Evolutionary conservation across 352 stramenopile species (phyloP).

Genomic region (Globisporangium uncinulatum): DNA sequence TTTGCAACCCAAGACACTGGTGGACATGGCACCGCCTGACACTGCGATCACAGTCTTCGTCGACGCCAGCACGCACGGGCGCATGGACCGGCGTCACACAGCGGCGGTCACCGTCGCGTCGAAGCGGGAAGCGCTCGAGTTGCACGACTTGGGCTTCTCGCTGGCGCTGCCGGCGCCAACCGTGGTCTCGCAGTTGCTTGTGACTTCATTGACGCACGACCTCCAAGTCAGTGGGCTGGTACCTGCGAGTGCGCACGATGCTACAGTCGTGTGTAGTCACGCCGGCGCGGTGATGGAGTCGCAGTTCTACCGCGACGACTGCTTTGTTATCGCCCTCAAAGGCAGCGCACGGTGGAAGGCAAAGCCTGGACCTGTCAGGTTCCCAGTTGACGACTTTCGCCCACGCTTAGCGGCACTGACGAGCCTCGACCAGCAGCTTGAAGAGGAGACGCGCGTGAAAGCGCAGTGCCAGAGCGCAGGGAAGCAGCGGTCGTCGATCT

Average conservation of each 20-base stretch:
- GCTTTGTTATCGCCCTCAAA: conserved; percentile 32
- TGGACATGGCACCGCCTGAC: conserved; percentile 19
- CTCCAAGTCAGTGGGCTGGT: conserved; percentile 20
- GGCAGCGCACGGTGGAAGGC: conserved; percentile 27
- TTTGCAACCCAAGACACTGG: conserved; percentile 18
- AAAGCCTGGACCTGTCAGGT: conserved; percentile 13
- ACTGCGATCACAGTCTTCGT: conserved; percentile 6
- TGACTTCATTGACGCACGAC: conserved; percentile 20
- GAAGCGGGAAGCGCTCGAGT: neutral
- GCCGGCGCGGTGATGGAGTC: conserved; percentile 19
- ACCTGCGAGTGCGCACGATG: conserved; percentile 9
- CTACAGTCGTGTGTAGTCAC: conserved; percentile 8
- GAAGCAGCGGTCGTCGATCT: neutral
- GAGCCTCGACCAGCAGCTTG: neutral
- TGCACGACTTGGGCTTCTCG: conserved; percentile 6
- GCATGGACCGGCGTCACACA: neutral
- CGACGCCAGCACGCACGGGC: neutral
- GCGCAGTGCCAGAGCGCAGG: conserved; percentile 1
- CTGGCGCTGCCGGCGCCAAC: conserved; percentile 24
- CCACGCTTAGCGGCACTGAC: conserved; percentile 10
- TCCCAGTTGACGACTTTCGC: conserved; percentile 24
- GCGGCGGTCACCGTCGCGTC: neutral
- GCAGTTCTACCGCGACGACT: conserved; percentile 35
- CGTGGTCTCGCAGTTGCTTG: conserved; percentile 14
- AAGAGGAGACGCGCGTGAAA: conserved; percentile 15